A percentile compares a stretch with the other conserved stretches of the same genome.
Conservation (phyloP, 805 yeast genomes). For the Blastobotrys americana region DNA sequence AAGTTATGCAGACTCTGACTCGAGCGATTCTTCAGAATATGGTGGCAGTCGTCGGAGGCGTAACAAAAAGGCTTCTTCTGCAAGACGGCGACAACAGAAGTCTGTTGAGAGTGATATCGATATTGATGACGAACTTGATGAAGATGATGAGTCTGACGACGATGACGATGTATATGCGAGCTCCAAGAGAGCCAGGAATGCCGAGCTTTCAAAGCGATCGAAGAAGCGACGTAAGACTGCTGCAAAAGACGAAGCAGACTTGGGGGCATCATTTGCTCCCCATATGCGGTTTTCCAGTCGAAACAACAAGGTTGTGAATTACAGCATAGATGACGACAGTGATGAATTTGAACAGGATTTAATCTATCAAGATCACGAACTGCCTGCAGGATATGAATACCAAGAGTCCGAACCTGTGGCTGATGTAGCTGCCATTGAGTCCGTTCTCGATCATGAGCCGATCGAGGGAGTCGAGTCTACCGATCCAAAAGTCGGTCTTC, state of each 20-base stretch:
- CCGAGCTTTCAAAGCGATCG: constrained; percentile 5
- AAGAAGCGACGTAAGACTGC: constrained; percentile 8
- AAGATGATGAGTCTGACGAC: constrained; percentile 26
- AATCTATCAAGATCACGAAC: constrained; percentile 24
- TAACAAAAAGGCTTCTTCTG: constrained; percentile 6
- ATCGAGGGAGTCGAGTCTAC: constrained; percentile 31
- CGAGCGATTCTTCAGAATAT: constrained; percentile 18
- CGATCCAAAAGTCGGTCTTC: constrained; percentile 23
- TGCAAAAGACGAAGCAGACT: constrained; percentile 23
- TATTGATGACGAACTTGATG: constrained; percentile 23
- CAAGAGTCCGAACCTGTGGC: constrained; percentile 31
- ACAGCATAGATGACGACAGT: constrained; percentile 61
- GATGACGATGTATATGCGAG: constrained; percentile 14
- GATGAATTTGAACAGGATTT: constrained; percentile 42
- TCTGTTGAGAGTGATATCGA: constrained; percentile 21
- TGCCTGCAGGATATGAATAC: constrained; percentile 21
- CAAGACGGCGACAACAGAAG: constrained; percentile 14
- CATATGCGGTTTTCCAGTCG: constrained; percentile 66
- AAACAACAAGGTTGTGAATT: constrained; percentile 63
- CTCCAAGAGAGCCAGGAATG: constrained; percentile 13
- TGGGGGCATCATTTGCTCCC: constrained; percentile 14
- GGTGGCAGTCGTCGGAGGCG: not conserved
- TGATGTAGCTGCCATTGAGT: constrained; percentile 37
- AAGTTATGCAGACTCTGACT: constrained; percentile 19
- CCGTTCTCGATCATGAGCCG: constrained; percentile 50